Conservation (phyloP, 164 flowering plant species). For the Chloranthus sessilifolius region DNA sequence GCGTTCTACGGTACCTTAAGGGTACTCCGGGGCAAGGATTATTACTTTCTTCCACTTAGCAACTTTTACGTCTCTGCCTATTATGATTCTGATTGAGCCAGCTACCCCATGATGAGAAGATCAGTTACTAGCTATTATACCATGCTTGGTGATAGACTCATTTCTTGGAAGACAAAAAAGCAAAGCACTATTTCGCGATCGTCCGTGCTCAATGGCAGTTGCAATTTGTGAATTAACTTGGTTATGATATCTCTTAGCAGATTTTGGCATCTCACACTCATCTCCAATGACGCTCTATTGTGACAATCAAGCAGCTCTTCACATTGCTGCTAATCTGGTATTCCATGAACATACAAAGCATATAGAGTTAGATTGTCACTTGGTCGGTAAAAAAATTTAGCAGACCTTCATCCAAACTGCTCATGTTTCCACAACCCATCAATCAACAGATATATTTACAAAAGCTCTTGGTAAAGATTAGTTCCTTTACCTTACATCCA, state of each 20-base stretch:
- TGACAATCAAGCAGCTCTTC: neutral
- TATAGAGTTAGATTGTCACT: too few species aligned
- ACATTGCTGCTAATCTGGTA: too few species aligned
- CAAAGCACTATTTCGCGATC: neutral
- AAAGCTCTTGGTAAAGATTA: neutral
- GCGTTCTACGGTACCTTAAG: constrained; percentile 1
- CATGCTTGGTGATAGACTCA: too few species aligned
- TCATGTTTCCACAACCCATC: neutral
- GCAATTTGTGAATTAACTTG: neutral
- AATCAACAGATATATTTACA: neutral
- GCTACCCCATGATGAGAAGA: neutral
- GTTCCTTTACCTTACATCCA: neutral
- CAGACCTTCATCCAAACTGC: neutral
- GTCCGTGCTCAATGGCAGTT: neutral
- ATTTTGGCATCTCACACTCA: neutral
- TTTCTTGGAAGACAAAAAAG: neutral
- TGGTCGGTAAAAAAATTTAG: neutral
- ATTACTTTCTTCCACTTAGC: neutral
- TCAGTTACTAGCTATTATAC: neutral
- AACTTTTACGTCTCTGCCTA: neutral
- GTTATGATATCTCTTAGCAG: neutral
- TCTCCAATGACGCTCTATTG: neutral
- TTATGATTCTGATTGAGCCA: neutral
- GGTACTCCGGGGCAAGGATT: neutral
- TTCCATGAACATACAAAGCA: too few species aligned